Evolutionary conservation across 805 yeast species (phyloP).

Genomic region (Isabelozyma pseudorhagii): DNA sequence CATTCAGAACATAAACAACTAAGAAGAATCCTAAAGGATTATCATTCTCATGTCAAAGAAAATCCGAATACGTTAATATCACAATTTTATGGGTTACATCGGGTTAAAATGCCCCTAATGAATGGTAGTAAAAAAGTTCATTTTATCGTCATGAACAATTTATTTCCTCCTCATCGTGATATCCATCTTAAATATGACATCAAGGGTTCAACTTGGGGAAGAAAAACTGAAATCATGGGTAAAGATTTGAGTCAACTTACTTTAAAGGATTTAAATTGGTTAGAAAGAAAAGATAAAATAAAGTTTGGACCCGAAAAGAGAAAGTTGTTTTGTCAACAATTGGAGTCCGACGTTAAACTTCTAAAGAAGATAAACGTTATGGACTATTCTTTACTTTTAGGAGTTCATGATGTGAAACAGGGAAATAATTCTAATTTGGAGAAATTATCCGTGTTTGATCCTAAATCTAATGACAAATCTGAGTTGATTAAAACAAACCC

Average conservation of each 20-base stretch:
- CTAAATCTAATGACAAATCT: conserved; percentile 33
- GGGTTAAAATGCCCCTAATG: conserved; percentile 83
- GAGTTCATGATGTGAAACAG: conserved; percentile 72
- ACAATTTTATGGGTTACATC: conserved; percentile 94
- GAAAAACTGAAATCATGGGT: conserved; percentile 45
- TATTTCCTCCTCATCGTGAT: conserved; percentile 90
- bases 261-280: conserved; percentile 86
- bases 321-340: conserved; percentile 59
- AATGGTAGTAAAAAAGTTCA: conserved; percentile 70
- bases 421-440: conserved; percentile 44
- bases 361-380: conserved; percentile 77
- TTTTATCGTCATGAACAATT: conserved; percentile 93
- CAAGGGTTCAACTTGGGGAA: conserved; percentile 89
- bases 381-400: conserved; percentile 92
- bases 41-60: conserved; percentile 72
- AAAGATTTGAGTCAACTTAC: conserved; percentile 42
- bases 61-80: conserved; percentile 88
- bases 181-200: conserved; percentile 84
- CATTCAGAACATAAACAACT: conserved; percentile 88
- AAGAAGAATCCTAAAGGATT: conserved; percentile 67
- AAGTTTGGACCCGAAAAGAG: conserved; percentile 72
- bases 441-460: conserved; percentile 44
- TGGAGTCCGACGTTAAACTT: conserved; percentile 70
- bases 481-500: conserved; percentile 48
- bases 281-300: conserved; percentile 62